Evolutionary conservation across 1,284 basidiomycete species (phyloP).

Genomic region (Cryptococcus wingfieldii): DNA sequence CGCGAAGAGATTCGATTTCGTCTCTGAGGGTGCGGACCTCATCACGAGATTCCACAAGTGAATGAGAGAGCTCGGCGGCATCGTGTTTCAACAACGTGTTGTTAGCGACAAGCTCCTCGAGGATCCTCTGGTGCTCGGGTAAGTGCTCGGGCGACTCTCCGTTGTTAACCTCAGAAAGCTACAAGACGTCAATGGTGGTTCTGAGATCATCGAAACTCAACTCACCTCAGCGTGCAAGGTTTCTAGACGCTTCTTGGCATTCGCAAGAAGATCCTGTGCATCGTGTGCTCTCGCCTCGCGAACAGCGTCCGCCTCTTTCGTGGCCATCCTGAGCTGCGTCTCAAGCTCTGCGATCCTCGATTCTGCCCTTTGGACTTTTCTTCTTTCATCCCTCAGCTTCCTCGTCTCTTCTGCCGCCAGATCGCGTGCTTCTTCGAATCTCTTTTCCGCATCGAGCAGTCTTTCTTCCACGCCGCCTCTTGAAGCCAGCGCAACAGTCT

Average conservation of each 20-base stretch:
- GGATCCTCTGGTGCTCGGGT: slow-evolving; percentile 54
- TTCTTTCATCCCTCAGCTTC: slow-evolving; percentile 59
- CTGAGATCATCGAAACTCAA: slow-evolving; percentile 27
- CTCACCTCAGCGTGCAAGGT: slow-evolving; percentile 53
- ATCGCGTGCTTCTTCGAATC: slow-evolving; percentile 78
- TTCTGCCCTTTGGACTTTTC: slow-evolving; percentile 37
- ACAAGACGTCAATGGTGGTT: slow-evolving; percentile 11
- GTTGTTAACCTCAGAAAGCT: slow-evolving; percentile 37
- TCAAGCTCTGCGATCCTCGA: slow-evolving; percentile 61
- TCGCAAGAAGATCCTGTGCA: slow-evolving; percentile 66
- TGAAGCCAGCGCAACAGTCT: slow-evolving; percentile 21
- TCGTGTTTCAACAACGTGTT: slow-evolving; percentile 77
- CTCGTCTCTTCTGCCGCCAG: slow-evolving; percentile 71
- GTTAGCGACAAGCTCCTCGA: slow-evolving; percentile 75
- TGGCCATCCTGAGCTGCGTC: slow-evolving; percentile 61
- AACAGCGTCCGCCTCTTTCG: slow-evolving; percentile 61
- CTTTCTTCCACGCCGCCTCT: slow-evolving; percentile 45
- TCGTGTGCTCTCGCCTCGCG: slow-evolving; percentile 61
- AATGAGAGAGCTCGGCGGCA: slow-evolving; percentile 68
- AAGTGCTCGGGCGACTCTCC: slow-evolving; percentile 33
- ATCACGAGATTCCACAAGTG: slow-evolving; percentile 71
- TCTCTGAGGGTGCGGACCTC: slow-evolving; percentile 64
- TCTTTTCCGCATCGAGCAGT: slow-evolving; percentile 50
- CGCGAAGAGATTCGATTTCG: slow-evolving; percentile 66
- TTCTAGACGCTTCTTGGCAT: slow-evolving; percentile 65